Evolutionary conservation across 192 early-diverging fungal genomes (phyloP), one percentile per base, ranked within the genome.

Genomic region (Nowakowskiella sp.): DNA sequence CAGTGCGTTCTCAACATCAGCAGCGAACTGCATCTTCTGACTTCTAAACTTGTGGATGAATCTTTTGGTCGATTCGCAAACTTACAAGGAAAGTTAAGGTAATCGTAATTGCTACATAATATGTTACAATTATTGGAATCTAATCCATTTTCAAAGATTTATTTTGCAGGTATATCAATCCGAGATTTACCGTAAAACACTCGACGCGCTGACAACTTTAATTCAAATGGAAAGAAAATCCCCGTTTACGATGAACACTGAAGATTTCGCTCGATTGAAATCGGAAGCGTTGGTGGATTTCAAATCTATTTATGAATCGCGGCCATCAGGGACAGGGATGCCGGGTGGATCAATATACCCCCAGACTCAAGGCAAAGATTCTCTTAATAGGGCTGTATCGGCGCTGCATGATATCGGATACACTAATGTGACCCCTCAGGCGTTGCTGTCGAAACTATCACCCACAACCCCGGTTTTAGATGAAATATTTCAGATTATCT

Each of bases 21-120:
- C 24, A 49, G 62, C 2, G 71, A 73, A 49, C 43, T 73, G 26
- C 45, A 61, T 31, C 36, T 42, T 0, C 51, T 73, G 27, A 42
- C 70, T n/a, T 53, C 48, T 4, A 64, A 67, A 50, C 49, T 73
- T 1, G 64, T 59, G 1, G 71, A 73, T 10, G 67, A 73, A 6
- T 63, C 70, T 0, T 73, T 73, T 70, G 71, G 64, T 1, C 44
- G 71, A 6, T 73, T 73, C 53, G 48, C 55, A 5, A 63, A 70
- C 42, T 30, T 73, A 47, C 62, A 65, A 43, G 67, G 62, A n/a
- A 62, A 67, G 55, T 55, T 73, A 13, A 48, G 64, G 68, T 70
- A 47, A 45, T 10, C 13, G 53, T 30, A 30, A 25, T 55, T 8
- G 13, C 5, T 4, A 24, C 8, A 22, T 9, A 19, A 53, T 55